Conservation (phyloP, 1,284 basidiomycete species). For the Ganoderma multipileum region DNA sequence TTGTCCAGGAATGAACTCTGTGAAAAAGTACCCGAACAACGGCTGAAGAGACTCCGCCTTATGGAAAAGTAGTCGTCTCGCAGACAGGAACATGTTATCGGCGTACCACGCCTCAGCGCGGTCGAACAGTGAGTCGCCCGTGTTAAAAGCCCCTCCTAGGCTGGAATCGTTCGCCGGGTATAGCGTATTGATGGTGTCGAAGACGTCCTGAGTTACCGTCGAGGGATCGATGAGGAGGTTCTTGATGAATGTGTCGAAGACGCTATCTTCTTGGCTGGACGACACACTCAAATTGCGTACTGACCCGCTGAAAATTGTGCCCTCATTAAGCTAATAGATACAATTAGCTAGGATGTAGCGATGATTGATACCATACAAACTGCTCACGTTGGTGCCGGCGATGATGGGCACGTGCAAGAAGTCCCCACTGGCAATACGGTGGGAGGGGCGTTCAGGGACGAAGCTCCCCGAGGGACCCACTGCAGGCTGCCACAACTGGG, state of each 20-base stretch:
- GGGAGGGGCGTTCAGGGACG: conserved; percentile 54
- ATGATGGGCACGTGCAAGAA: conserved; percentile 63
- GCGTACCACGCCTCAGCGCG: conserved; percentile 62
- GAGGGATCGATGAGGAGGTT: conserved; percentile 56
- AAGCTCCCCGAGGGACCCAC: conserved; percentile 62
- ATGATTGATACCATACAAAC: too few relatives aligned
- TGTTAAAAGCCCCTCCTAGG: conserved; percentile 57
- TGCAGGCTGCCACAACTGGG: conserved; percentile 64
- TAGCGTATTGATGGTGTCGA: conserved; percentile 45
- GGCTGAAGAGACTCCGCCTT: conserved; percentile 54
- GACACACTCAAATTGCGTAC: conserved; percentile 46
- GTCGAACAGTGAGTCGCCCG: conserved; percentile 65
- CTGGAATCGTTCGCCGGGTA: conserved; percentile 57
- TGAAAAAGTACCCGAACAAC: conserved; percentile 61
- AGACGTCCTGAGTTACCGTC: conserved; percentile 49
- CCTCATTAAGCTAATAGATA: conserved; percentile 56
- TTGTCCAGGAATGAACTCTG: conserved; percentile 59
- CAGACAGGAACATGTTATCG: conserved; percentile 59
- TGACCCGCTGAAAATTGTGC: conserved; percentile 49
- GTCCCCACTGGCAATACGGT: conserved; percentile 52
- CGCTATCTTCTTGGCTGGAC: conserved; percentile 44
- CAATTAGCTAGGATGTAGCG: background rate
- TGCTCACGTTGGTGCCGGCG: conserved; percentile 58
- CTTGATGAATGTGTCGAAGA: conserved; percentile 54
- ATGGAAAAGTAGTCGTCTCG: conserved; percentile 56